Conservation (phyloP, 495 filamentous ascomycete species). For the Aspergillus nanangensis region DNA sequence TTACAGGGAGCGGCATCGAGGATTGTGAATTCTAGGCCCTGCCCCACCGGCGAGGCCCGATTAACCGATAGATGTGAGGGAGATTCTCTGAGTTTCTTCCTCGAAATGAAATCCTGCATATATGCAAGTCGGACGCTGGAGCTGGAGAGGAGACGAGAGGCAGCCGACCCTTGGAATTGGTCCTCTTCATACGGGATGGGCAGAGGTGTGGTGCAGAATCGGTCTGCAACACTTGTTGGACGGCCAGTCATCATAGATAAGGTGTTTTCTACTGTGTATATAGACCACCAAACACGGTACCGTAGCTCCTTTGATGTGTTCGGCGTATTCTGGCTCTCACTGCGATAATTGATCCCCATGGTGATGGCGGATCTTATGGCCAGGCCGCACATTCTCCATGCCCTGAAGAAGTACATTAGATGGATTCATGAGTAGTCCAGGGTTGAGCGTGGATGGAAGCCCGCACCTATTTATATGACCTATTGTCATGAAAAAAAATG, state of each 20-base stretch:
- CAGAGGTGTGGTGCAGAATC: constrained; percentile 44
- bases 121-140: not conserved
- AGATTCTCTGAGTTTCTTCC: not conserved
- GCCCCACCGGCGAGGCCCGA: too few species aligned
- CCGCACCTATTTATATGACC: too few species aligned
- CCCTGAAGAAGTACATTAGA: too few species aligned
- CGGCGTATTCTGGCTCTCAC: constrained; percentile 31
- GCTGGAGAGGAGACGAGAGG: constrained; percentile 10
- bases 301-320: constrained; percentile 21
- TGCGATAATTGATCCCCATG: constrained; percentile 52
- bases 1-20: too few species aligned
- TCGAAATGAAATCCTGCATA: not conserved
- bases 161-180: constrained; percentile 17
- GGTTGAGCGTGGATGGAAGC: too few species aligned
- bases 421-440: too few species aligned
- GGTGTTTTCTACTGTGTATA: constrained; percentile 52
- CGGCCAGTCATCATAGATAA: constrained; percentile 56
- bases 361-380: constrained; percentile 46
- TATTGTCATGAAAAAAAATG: too few species aligned
- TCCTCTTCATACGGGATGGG: constrained; percentile 49
- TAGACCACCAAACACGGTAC: constrained; percentile 53
- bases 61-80: too few species aligned
- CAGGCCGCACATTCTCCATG: constrained; percentile 49
- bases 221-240: constrained; percentile 43
- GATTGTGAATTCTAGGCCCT: too few species aligned